Conservation (phyloP, 495 filamentous ascomycete species). For the Aspergillus bertholletiae region DNA sequence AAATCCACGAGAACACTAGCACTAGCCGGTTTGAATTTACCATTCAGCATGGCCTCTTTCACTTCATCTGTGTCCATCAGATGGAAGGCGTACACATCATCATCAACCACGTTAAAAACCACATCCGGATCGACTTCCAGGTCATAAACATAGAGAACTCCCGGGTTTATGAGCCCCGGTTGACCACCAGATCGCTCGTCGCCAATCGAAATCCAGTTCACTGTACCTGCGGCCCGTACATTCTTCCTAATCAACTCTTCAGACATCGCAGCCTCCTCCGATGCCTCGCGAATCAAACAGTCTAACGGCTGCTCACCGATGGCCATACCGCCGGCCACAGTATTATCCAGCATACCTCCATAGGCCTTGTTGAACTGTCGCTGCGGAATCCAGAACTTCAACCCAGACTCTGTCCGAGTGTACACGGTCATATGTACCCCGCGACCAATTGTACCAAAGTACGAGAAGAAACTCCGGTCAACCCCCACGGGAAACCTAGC, state of each 20-base stretch:
- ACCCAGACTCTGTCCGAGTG: conserved; percentile 14
- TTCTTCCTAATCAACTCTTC: not conserved
- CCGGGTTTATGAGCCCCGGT: conserved; percentile 4
- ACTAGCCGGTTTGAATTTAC: conserved; percentile 52
- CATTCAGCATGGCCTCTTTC: conserved; percentile 29
- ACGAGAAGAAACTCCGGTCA: conserved; percentile 40
- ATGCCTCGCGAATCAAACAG: conserved; percentile 49
- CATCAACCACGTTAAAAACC: not conserved
- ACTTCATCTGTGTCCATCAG: conserved; percentile 47
- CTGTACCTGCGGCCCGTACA: conserved; percentile 3
- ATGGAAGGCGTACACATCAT: conserved; percentile 1
- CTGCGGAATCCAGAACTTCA: conserved; percentile 52
- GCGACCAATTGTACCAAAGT: conserved; percentile 47
- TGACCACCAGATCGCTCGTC: conserved; percentile 2
- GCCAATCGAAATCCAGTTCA: conserved; percentile 7
- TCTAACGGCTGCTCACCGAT: conserved; percentile 42
- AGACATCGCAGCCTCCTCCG: conserved; percentile 42
- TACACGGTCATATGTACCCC: conserved; percentile 52
- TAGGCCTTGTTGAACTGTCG: conserved; percentile 41
- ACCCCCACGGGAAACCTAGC: conserved; percentile 24
- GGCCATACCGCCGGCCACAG: conserved; percentile 52
- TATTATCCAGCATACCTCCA: conserved; percentile 48
- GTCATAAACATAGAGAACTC: conserved; percentile 4
- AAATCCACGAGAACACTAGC: conserved; percentile 48
- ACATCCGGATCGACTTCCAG: not conserved